Conservation (phyloP, 1,139 yeast species). For the Nakaseomyces uthaithaninus region DNA sequence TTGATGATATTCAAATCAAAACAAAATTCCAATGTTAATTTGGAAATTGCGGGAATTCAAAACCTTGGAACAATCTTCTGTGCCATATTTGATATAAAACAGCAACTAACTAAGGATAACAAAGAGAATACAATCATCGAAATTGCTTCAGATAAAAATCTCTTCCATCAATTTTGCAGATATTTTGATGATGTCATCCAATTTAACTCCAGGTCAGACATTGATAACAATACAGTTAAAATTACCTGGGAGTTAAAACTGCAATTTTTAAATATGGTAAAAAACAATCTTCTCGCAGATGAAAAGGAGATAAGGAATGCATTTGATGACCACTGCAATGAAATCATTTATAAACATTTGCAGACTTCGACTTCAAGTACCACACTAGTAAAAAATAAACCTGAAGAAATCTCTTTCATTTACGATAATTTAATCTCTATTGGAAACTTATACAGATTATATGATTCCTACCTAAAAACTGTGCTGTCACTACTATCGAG, state of each 20-base stretch:
- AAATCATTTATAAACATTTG: neutral
- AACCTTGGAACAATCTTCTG: slow-evolving; percentile 50
- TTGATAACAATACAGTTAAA: neutral
- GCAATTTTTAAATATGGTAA: neutral
- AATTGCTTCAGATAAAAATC: neutral
- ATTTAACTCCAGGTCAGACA: neutral
- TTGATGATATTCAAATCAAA: slow-evolving; percentile 33
- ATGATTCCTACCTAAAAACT: slow-evolving; percentile 46
- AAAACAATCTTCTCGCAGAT: neutral
- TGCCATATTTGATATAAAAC: slow-evolving; percentile 34
- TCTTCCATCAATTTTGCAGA: neutral
- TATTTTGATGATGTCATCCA: neutral
- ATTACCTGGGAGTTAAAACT: neutral
- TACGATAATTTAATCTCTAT: neutral
- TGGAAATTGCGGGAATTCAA: slow-evolving; percentile 48
- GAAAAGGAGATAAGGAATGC: neutral
- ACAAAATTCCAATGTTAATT: slow-evolving; percentile 32
- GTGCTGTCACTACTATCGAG: slow-evolving; percentile 35
- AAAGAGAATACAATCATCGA: neutral
- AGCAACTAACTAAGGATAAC: neutral
- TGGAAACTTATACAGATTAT: slow-evolving; percentile 26
- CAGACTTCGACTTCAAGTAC: too few species aligned
- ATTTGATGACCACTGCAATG: too few species aligned
- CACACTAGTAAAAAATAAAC: neutral
- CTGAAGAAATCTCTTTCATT: neutral